A percentile compares a stretch with the other conserved stretches of the same genome.
These are phyloP conservation scores for Capsella bursapastoris DNA, from an alignment of 345 rosid species.

Conservation along the genomic window DNA sequence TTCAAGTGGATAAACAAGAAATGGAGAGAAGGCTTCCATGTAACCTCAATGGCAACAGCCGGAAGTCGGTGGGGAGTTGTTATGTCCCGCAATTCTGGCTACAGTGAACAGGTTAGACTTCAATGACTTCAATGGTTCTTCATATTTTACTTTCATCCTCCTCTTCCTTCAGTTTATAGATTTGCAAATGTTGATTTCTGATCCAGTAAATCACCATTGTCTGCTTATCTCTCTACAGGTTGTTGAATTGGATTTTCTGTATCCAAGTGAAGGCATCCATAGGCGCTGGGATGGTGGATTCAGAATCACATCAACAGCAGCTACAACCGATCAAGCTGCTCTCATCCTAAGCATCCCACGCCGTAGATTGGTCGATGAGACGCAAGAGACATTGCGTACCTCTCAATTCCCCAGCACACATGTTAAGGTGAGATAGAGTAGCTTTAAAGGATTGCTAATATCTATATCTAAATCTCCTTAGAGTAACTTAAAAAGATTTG, in stretches of 20 bases:
- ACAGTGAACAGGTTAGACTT: conserved; percentile 76
- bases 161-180: conserved; percentile 11
- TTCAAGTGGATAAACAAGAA: conserved; percentile 98
- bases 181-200: background rate
- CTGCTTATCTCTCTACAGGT: conserved; percentile 53
- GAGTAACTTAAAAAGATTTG: background rate
- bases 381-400: conserved; percentile 95
- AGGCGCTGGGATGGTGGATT: conserved; percentile 93
- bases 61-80: conserved; percentile 97
- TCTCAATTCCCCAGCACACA: conserved; percentile 95
- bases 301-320: conserved; percentile 93
- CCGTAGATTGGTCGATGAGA: conserved; percentile 83
- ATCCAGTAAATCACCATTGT: background rate
- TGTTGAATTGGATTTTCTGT: conserved; percentile 96
- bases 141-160: background rate
- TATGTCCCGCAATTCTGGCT: conserved; percentile 99
- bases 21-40: conserved; percentile 98
- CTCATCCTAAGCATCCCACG: conserved; percentile 85
- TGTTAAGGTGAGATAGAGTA: conserved; percentile 72
- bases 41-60: conserved; percentile 98
- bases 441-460: background rate
- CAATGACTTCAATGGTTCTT: background rate
- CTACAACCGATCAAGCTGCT: conserved; percentile 92
- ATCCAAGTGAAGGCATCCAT: conserved; percentile 99
- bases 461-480: background rate